A percentile compares a stretch with the other conserved stretches of the same genome.
These are phyloP conservation scores for Xylaria bambusicola DNA, from an alignment of 495 filamentous ascomycete genomes.

Conservation along the genomic window DNA sequence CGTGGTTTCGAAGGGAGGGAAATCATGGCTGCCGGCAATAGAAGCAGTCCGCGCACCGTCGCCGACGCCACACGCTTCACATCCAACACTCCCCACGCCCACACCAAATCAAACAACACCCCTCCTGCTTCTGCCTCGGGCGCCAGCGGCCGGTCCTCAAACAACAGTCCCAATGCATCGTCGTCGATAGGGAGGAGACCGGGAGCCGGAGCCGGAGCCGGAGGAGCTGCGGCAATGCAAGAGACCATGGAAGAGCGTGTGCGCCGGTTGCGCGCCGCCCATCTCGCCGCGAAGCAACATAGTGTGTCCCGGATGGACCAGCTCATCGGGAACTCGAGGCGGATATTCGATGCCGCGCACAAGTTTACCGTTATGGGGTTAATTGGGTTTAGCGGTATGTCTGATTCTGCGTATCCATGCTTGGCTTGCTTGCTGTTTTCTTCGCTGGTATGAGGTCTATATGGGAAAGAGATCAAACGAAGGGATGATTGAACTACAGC, in stretches of 20 bases:
- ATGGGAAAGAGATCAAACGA: too few species aligned
- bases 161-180: conserved; percentile 5
- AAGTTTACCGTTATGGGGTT: conserved; percentile 71
- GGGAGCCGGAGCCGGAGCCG: not conserved
- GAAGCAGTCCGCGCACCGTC: conserved; percentile 78
- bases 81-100: conserved; percentile 83
- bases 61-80: conserved; percentile 96
- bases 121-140: too few species aligned
- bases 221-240: conserved; percentile 21
- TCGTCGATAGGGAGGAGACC: conserved; percentile 12
- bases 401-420: not conserved
- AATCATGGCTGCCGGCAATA: conserved; percentile 10
- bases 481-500: not conserved
- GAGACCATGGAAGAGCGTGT: conserved; percentile 94
- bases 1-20: not conserved
- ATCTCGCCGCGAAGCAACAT: conserved; percentile 66
- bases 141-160: too few species aligned
- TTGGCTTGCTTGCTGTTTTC: too few species aligned
- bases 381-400: conserved; percentile 77
- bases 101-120: conserved; percentile 56
- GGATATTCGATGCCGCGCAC: conserved; percentile 82
- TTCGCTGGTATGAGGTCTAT: too few species aligned
- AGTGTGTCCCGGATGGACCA: conserved; percentile 68
- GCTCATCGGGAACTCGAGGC: conserved; percentile 65
- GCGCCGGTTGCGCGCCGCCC: conserved; percentile 77